Conservation (phyloP, 169 alveolate species). For the Cystoisospora suis region DNA sequence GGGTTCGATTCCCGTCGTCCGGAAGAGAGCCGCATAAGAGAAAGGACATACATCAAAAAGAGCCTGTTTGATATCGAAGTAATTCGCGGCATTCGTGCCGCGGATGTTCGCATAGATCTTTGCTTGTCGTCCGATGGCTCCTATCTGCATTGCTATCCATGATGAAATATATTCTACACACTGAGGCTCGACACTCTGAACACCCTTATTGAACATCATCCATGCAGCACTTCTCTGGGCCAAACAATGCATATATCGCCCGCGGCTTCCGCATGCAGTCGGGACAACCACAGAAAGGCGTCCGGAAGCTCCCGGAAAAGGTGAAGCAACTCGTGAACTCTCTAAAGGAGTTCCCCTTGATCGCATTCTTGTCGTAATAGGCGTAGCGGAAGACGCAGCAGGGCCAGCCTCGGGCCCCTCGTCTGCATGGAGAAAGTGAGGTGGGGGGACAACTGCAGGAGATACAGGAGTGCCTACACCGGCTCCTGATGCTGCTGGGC, state of each 20-base stretch:
- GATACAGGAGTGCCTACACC: too few relatives aligned
- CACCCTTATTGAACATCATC: constrained; percentile 37
- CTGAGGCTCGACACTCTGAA: constrained; percentile 31
- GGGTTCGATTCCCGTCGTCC: constrained; percentile 35
- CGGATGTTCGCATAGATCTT: constrained; percentile 14
- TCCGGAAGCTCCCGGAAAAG: too few relatives aligned
- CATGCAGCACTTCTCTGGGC: constrained; percentile 49
- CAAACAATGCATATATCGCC: not conserved
- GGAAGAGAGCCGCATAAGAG: constrained; percentile 24
- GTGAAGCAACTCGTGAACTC: too few relatives aligned
- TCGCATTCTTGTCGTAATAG: too few relatives aligned
- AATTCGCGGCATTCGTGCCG: constrained; percentile 39
- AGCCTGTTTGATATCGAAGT: constrained; percentile 48
- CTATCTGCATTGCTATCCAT: constrained; percentile 23
- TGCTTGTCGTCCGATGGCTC: constrained; percentile 45
- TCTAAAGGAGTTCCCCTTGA: too few relatives aligned
- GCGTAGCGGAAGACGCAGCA: too few relatives aligned
- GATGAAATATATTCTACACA: constrained; percentile 30
- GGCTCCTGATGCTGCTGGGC: too few relatives aligned
- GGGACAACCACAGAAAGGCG: not conserved
- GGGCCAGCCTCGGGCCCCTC: too few relatives aligned
- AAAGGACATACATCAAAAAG: constrained; percentile 15
- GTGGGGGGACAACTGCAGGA: too few relatives aligned
- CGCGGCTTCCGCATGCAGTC: not conserved
- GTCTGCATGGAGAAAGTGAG: too few relatives aligned